These are phyloP conservation scores for Trichocladium antarcticum DNA, from an alignment of 495 filamentous ascomycete species.

Conservation along the genomic window DNA sequence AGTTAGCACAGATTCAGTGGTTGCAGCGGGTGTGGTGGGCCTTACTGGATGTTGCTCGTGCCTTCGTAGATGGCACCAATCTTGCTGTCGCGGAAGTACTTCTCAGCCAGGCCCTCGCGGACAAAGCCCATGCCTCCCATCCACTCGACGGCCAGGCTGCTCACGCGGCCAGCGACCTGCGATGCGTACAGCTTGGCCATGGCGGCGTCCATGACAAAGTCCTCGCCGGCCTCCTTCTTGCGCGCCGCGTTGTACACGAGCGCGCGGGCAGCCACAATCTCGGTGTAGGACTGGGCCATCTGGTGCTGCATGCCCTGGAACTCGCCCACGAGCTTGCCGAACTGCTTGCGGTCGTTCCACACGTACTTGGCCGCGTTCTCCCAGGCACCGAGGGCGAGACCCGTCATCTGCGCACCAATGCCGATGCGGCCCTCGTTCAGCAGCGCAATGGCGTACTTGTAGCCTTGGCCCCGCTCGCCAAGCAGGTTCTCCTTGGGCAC, in stretches of 20 bases:
- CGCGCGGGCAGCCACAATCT: slow-evolving; percentile 81
- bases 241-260: slow-evolving; percentile 93
- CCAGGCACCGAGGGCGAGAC: slow-evolving; percentile 86
- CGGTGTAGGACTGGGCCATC: slow-evolving; percentile 88
- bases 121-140: slow-evolving; percentile 99
- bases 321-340: slow-evolving; percentile 80
- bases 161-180: slow-evolving; percentile 83
- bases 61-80: slow-evolving; percentile 99
- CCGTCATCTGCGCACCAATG: slow-evolving; percentile 98
- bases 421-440: slow-evolving; percentile 96
- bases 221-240: slow-evolving; percentile 94
- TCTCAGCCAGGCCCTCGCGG: slow-evolving; percentile 91
- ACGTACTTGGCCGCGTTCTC: slow-evolving; percentile 81
- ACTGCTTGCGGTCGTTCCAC: slow-evolving; percentile 98
- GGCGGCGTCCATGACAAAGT: slow-evolving; percentile 89
- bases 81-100: slow-evolving; percentile 96
- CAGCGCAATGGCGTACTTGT: slow-evolving; percentile 95
- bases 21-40: not conserved
- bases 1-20: too few species aligned
- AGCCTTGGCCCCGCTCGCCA: slow-evolving; percentile 80
- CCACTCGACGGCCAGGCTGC: slow-evolving; percentile 86
- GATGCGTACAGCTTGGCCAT: slow-evolving; percentile 97
- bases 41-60: slow-evolving; percentile 56
- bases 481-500: slow-evolving; percentile 78
- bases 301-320: slow-evolving; percentile 99